A percentile compares a stretch with the other conserved stretches of the same genome.
phyloP scores from a whole-genome alignment of 2,329 filamentous ascomycete genomes.

The Phyllosticta citriasiana region DNA sequence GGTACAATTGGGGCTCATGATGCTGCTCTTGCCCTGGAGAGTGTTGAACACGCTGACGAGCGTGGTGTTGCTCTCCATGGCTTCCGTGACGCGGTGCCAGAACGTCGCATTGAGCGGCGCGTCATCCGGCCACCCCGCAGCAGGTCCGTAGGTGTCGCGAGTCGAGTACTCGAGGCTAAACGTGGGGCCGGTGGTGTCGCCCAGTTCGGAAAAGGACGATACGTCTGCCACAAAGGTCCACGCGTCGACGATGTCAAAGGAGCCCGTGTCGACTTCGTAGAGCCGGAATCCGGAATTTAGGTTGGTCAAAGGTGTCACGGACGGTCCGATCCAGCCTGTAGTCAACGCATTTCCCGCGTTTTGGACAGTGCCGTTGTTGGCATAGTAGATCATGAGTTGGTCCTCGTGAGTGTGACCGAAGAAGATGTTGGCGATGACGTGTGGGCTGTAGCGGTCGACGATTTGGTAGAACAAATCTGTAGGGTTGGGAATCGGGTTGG shows the following conservation, averaged over 20 bases:
- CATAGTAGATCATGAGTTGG: constrained; percentile 44
- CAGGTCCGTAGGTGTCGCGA: constrained; percentile 37
- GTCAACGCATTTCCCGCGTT: constrained; percentile 35
- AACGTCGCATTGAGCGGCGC: constrained; percentile 50
- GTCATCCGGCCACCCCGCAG: constrained; percentile 34
- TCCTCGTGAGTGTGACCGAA: constrained; percentile 49
- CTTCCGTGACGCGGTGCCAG: constrained; percentile 49
- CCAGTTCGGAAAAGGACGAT: constrained; percentile 32
- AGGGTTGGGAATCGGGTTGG: constrained; percentile 44
- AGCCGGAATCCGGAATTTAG: constrained; percentile 44
- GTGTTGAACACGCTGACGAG: constrained; percentile 43
- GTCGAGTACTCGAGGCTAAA: constrained; percentile 44
- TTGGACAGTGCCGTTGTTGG: constrained; percentile 40
- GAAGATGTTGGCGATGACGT: constrained; percentile 46
- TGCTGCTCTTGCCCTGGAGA: constrained; percentile 43
- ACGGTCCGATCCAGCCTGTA: constrained; percentile 43
- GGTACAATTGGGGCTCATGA: constrained; percentile 43
- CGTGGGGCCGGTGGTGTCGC: constrained; percentile 32
- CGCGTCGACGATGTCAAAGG: constrained; percentile 44
- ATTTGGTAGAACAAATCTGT: constrained; percentile 47
- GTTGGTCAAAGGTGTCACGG: constrained; percentile 44
- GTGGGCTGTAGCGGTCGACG: constrained; percentile 44
- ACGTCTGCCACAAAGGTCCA: constrained; percentile 46
- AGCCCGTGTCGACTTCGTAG: constrained; percentile 46
- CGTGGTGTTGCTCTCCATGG: constrained; percentile 42